Base-by-base conservation (phyloP, 495 filamentous ascomycete genomes). In the Filosporella fistucella region DNA sequence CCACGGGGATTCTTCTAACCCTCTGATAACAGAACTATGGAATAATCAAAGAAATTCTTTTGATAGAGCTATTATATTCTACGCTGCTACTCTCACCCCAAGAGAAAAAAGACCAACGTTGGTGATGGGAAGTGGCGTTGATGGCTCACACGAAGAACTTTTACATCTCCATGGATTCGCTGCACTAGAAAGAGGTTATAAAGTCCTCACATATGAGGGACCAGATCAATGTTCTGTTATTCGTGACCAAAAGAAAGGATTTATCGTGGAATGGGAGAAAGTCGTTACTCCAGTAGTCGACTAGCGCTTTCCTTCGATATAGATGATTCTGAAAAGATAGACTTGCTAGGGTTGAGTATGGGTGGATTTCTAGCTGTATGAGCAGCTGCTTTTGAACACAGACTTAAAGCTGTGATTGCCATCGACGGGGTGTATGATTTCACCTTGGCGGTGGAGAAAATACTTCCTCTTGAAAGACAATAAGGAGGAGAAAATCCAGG, bases 21-120 rank as follows among this genome's bases (percentile, higher is more conserved):
- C 59, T 1, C 45, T 59, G 9, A 63, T 67, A 61, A 82, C 80
- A 56, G 69, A 76, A 37, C 76, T 76, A 60, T 88, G 83, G 63
- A 76, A 82, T 51, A 78, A 76, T 59, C 84, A 87, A 61, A 84
- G 85, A 45, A 70, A 77, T 14, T 70, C 78, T 28, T 85, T 84
- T 29, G 74, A 79, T 60, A 75, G 77, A 53, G 72, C 71, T 11
- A 71, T 85, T 28, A n/a, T n/a, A n/a, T n/a, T n/a, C n/a, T n/a
- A n/a, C n/a, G 56, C 66, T 8, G 26, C 60, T 1, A 49, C 71
- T 1, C 61, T 62, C 11, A 47, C 58, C 13, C 70, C 69, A n/a
- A n/a, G 25, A 3, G 18, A 11, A 5, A 47, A 53, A 13, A 51
- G 51, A 13, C 68, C 68, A 16, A 72, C 68, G 0, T 11, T 73